phyloP scores from a whole-genome alignment of 2,329 filamentous ascomycete species.

The Monilinia aucupariae region DNA sequence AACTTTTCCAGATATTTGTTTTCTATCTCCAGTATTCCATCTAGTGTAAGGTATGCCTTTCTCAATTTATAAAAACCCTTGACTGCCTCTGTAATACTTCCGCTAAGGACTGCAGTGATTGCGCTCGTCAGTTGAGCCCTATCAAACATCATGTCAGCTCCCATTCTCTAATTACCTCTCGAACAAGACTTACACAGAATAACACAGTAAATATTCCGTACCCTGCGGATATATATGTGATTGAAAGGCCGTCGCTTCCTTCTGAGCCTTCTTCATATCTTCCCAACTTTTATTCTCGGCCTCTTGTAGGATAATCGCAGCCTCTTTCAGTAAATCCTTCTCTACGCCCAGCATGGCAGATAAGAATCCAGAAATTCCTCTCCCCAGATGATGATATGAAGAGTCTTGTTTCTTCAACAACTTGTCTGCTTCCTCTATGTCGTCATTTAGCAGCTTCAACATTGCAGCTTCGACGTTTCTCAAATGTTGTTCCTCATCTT shows the following conservation, averaged over 20 bases:
- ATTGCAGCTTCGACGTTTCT: conserved; percentile 59
- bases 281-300: conserved; percentile 72
- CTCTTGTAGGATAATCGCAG: conserved; percentile 63
- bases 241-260: conserved; percentile 53
- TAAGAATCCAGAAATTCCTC: conserved; percentile 78
- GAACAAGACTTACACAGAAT: conserved; percentile 47
- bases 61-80: conserved; percentile 89
- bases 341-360: conserved; percentile 84
- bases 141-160: conserved; percentile 10
- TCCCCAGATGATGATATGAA: conserved; percentile 81
- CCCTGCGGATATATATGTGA: conserved; percentile 68
- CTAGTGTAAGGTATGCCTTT: conserved; percentile 79
- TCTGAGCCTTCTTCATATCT: conserved; percentile 70
- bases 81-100: conserved; percentile 85
- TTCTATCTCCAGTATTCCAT: conserved; percentile 73
- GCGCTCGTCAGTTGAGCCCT: conserved; percentile 84
- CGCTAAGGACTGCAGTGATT: conserved; percentile 82
- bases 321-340: conserved; percentile 83
- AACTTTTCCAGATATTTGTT: conserved; percentile 45
- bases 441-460: conserved; percentile 77
- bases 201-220: conserved; percentile 78
- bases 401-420: conserved; percentile 68
- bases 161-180: conserved; percentile 5
- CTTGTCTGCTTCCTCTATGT: conserved; percentile 76
- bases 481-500: conserved; percentile 50